Base-by-base conservation (phyloP, 129 eudicot species). In the Flaveria bidentis region DNA sequence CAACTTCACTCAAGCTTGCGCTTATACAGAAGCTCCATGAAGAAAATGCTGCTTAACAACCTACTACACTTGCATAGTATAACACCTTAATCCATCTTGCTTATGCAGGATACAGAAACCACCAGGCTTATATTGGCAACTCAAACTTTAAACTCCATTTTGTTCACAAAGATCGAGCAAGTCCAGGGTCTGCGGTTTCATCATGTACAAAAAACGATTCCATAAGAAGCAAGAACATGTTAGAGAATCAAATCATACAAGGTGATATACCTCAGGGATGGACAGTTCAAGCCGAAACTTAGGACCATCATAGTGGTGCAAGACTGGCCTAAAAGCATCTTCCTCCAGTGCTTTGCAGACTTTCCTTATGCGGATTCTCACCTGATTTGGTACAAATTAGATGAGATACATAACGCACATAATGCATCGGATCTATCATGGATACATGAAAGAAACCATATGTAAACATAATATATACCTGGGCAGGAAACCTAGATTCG, bases 291-390 rank as follows among this genome's bases (percentile, higher is more conserved):
- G 99, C 13, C 99, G 97, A 66, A 95, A 95, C 84, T 95, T 95
- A 11, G 97, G 99, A 18, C 99, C 99, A 81, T 95, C 99, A 77
- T 95, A 95, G 72, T 95, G 99, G 80, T 95, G 99, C 92, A 95
- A 87, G 69, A 95, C 99, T 25, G 97, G 97, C 88, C 99, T 91
- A 79, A 95, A 95, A 23, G 97, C 83, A 86, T 95, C 99, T 79
- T 95, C 99, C 75, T 95, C 99, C 83, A 95, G 81, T 39, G 99
- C 91, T 65, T 95, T 95, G 87, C 96, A 91, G 30, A 95, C 72
- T 73, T 91, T 91, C 86, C 99, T 86, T 49, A 91, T 80, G 53
- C 96, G 96, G 78, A 95, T 89, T 55, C 93, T 87, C 65, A 95
- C 99, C 96, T 93, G 53, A 44, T 82, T 75, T 5, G 10, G 44